Conservation (phyloP, 2,329 filamentous ascomycete species). For the Periconia digitata region DNA sequence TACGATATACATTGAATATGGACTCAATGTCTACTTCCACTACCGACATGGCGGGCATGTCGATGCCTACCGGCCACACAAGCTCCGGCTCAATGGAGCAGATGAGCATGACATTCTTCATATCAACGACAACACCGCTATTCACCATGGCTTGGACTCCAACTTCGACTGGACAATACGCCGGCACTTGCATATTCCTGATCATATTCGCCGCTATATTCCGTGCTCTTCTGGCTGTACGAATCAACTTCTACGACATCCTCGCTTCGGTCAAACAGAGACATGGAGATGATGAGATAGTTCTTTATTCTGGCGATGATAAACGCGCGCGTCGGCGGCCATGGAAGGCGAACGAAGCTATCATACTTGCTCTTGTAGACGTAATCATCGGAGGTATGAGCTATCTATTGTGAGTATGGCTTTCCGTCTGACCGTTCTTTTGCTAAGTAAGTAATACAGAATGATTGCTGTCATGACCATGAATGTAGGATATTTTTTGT, state of each 20-base stretch:
- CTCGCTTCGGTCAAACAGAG: constrained; percentile 56
- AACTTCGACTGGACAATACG: constrained; percentile 66
- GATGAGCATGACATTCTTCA: constrained; percentile 66
- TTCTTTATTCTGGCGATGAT: constrained; percentile 44
- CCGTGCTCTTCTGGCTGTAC: constrained; percentile 69
- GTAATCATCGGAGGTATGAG: constrained; percentile 72
- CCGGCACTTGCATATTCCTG: constrained; percentile 68
- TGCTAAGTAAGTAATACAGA: constrained; percentile 49
- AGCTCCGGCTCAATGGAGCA: constrained; percentile 14
- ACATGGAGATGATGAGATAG: constrained; percentile 73
- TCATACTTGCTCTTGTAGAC: constrained; percentile 68
- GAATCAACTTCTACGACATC: constrained; percentile 56
- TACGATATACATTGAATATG: neutral
- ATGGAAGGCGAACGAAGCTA: constrained; percentile 78
- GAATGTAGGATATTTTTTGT: constrained; percentile 81
- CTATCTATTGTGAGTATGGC: constrained; percentile 75
- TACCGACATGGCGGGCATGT: constrained; percentile 12
- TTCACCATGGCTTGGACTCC: constrained; percentile 74
- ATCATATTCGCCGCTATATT: constrained; percentile 70
- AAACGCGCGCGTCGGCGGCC: constrained; percentile 57
- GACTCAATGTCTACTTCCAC: neutral
- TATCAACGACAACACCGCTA: constrained; percentile 60
- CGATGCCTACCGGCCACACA: constrained; percentile 1
- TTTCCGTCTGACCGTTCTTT: neutral
- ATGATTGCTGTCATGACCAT: constrained; percentile 91